Evolutionary conservation across 2,329 filamentous ascomycete genomes (phyloP), one percentile per base, ranked within the genome.

Genomic region (Pleomassaria siparia): DNA sequence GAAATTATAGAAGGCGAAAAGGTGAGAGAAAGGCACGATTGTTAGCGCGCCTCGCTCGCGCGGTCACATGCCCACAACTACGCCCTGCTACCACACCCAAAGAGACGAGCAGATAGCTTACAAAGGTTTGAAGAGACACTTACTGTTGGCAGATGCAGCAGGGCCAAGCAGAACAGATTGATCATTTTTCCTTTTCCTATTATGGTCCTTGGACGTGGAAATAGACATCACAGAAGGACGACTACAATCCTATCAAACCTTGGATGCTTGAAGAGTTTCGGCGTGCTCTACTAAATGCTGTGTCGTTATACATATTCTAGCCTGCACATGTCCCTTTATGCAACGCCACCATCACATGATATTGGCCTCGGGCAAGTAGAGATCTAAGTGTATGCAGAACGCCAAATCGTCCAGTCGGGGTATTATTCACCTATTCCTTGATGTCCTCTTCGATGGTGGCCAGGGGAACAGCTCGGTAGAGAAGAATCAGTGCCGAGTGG

Each of bases 401-500:
- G 25, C 25, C 5, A n/a, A 25, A 26, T 22, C 4, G 24, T 21
- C 29, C 28, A 26, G 40, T 18, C 11, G 20, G 16, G 32, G 44
- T 42, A 41, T 21, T 9, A 33, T 50, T 51, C 40, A 43, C 46
- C 26, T 62, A 67, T 40, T 62, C 52, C 59, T 69, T 67, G 49
- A 56, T 60, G 12, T 68, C 65, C 50, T 73, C 83, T 24, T 73
- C 83, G 24, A 81, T 74, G 7, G 74, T 74, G 8, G 86, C 85
- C 50, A 91, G 75, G 22, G 85, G 80, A 49, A 91, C 85, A 7
- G 88, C 87, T 57, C 81, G 81, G 74, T 94, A 94, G 21, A 94
- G 79, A 33, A 91, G 75, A 53, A 94, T 90, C 40, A 94, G 79
- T 22, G 89, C 89, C 42, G 88, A 91, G 72, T 94, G 89, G 44